These are phyloP conservation scores for Wickerhamiella vanderwaltii DNA, from an alignment of 805 yeast species.

Conservation along the genomic window DNA sequence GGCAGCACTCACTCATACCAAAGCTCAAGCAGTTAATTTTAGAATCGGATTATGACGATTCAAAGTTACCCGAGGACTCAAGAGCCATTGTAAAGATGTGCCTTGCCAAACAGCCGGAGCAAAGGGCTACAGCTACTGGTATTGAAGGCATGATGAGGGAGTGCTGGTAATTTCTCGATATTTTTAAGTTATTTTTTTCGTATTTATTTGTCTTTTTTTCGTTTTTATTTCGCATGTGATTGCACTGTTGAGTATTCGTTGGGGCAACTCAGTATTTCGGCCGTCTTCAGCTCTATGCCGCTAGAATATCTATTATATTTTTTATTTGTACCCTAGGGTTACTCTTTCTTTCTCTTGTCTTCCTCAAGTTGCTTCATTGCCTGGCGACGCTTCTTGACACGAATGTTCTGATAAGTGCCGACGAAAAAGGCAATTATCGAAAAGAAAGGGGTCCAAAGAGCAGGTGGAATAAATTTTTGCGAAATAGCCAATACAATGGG, in stretches of 20 bases:
- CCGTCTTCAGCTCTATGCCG: too few relatives aligned
- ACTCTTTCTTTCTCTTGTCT: slow-evolving; percentile 8
- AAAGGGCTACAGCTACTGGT: slow-evolving; percentile 3
- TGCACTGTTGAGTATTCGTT: not conserved
- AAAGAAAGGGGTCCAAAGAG: slow-evolving; percentile 33
- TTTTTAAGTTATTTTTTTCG: not conserved
- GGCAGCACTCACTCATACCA: slow-evolving; percentile 75
- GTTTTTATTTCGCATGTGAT: not conserved
- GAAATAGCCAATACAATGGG: slow-evolving; percentile 30
- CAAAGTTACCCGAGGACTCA: slow-evolving; percentile 2
- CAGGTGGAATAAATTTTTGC: slow-evolving; percentile 29
- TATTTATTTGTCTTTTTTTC: not conserved
- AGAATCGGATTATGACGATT: slow-evolving; percentile 9
- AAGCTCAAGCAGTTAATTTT: slow-evolving; percentile 59
- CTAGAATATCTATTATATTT: too few relatives aligned
- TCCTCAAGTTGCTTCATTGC: too few relatives aligned
- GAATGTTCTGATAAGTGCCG: slow-evolving; percentile 30
- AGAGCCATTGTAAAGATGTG: slow-evolving; percentile 5
- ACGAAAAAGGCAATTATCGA: slow-evolving; percentile 29
- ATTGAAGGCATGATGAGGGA: not conserved
- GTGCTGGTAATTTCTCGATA: not conserved
- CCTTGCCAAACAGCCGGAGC: slow-evolving; percentile 6
- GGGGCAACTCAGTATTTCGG: too few relatives aligned
- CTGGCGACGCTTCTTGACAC: slow-evolving; percentile 25
- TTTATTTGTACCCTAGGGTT: not conserved